These are phyloP conservation scores for Ophiostoma ulmi DNA, from an alignment of 2,329 filamentous ascomycete genomes.

Conservation along the genomic window DNA sequence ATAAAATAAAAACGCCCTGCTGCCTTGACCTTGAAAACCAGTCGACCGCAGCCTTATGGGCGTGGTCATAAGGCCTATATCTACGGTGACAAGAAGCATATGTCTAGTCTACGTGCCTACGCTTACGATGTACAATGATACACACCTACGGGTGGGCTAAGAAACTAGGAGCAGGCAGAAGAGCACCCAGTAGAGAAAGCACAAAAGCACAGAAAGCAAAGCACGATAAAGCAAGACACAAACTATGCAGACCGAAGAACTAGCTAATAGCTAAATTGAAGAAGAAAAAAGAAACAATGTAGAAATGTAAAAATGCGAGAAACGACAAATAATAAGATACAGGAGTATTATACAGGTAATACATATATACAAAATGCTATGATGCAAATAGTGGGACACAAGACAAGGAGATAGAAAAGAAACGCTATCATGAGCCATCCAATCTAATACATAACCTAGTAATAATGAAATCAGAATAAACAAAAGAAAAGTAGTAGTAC, in stretches of 20 bases:
- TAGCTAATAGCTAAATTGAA: neutral
- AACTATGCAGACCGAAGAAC: neutral
- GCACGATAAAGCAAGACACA: neutral
- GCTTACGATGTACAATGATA: neutral
- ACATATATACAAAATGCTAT: neutral
- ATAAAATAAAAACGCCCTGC: neutral
- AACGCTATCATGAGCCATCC: slow-evolving; percentile 3
- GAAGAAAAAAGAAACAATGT: neutral
- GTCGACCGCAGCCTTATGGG: neutral
- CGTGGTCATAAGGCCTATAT: neutral
- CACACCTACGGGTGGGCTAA: neutral
- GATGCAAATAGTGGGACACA: neutral
- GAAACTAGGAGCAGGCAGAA: neutral
- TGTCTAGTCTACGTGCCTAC: neutral
- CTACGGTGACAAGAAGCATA: neutral
- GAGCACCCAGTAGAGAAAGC: neutral
- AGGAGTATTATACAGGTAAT: neutral
- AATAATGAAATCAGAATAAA: neutral
- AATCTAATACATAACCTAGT: neutral
- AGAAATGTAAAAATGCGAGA: neutral
- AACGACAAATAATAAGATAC: neutral
- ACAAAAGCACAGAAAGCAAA: neutral
- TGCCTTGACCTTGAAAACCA: neutral
- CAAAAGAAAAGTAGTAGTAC: neutral
- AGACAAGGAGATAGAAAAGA: neutral